These are phyloP conservation scores for Dissophora globulifera DNA, from an alignment of 192 early-diverging fungal species.

Conservation along the genomic window DNA sequence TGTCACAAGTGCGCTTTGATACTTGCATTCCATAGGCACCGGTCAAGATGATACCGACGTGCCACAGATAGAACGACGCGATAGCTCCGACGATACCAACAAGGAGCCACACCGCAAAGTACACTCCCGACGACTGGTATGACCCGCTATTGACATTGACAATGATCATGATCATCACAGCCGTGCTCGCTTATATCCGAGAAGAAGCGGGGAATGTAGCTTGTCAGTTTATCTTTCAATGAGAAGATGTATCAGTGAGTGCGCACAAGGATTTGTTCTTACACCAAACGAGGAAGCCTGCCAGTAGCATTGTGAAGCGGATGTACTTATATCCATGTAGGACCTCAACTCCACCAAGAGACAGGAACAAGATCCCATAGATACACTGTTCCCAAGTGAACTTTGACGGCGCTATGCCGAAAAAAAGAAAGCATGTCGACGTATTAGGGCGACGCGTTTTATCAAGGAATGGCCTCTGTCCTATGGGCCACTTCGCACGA, in stretches of 20 bases:
- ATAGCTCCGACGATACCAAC: constrained; percentile 43
- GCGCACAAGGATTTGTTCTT: no score
- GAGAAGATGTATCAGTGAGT: no score
- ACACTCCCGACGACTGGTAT: constrained; percentile 33
- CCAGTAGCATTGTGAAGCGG: constrained; percentile 54
- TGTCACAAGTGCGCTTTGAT: no score
- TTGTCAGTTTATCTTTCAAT: no score
- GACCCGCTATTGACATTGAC: constrained; percentile 17
- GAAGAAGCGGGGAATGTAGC: not conserved
- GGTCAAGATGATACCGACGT: constrained; percentile 54
- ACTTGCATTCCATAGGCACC: constrained; percentile 47
- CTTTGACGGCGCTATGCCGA: constrained; percentile 32
- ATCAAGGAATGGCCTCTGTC: no score
- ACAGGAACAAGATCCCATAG: constrained; percentile 51
- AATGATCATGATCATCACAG: constrained; percentile 53
- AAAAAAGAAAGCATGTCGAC: not conserved
- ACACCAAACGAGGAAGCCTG: constrained; percentile 55
- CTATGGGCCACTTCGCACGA: no score
- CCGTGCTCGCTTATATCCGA: constrained; percentile 46
- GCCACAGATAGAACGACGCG: constrained; percentile 49
- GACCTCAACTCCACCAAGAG: constrained; percentile 42
- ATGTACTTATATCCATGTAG: constrained; percentile 57
- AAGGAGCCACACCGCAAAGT: constrained; percentile 48
- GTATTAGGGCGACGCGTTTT: no score
- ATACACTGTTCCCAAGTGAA: constrained; percentile 50